A percentile compares a stretch with the other conserved stretches of the same genome.
Conservation (phyloP, 164 flowering plant species). For the Litsea cubeba region DNA sequence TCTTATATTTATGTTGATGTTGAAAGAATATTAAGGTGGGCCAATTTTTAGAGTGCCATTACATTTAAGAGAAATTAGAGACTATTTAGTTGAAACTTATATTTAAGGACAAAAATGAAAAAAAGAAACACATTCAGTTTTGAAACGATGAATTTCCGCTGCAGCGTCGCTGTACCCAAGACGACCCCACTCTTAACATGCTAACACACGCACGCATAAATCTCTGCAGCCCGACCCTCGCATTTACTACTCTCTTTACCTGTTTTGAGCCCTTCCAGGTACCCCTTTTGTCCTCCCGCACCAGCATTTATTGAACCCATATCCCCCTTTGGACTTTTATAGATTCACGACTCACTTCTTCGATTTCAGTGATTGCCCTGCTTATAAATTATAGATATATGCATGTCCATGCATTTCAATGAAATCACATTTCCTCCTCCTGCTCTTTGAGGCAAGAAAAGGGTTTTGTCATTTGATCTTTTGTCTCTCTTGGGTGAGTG, state of each 20-base stretch:
- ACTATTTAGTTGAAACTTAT: no score
- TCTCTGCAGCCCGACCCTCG: slow-evolving; percentile 25
- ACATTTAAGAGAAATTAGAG: no score
- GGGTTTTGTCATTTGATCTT: not conserved
- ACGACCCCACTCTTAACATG: slow-evolving; percentile 18
- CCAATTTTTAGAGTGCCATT: no score
- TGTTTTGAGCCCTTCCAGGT: slow-evolving; percentile 1
- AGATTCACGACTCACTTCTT: slow-evolving; percentile 9
- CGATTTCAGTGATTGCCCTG: slow-evolving; percentile 29
- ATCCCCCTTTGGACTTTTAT: not conserved
- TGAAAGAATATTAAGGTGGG: no score
- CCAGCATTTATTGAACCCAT: not conserved
- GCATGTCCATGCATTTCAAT: not conserved
- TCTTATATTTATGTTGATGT: no score
- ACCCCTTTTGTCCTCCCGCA: not conserved
- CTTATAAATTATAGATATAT: not conserved
- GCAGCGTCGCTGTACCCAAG: no score
- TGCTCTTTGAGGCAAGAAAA: not conserved
- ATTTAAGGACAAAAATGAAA: no score
- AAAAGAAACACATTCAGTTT: no score
- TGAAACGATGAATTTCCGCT: no score
- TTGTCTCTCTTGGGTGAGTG: not conserved
- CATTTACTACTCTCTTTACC: slow-evolving; percentile 27
- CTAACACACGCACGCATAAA: slow-evolving; percentile 55
- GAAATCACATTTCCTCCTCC: not conserved